Evolutionary conservation across 1,284 basidiomycete genomes (phyloP).

Genomic region (Acaromyces ingoldii): DNA sequence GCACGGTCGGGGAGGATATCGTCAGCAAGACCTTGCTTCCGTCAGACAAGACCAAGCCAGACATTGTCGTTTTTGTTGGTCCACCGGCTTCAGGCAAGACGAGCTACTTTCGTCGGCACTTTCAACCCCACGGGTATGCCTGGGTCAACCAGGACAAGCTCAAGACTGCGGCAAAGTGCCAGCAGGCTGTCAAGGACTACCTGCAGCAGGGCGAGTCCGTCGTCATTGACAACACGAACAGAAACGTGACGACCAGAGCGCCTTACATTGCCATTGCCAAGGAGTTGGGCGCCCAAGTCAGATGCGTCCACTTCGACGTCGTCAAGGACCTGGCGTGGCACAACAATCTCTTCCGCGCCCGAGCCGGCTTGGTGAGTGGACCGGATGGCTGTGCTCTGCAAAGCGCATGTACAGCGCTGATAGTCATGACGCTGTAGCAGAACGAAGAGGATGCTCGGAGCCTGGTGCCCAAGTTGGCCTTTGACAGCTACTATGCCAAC

Average conservation of each 20-base stretch:
- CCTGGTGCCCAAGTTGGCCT: constrained; percentile 4
- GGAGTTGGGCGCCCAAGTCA: constrained; percentile 6
- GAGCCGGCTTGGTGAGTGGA: constrained; percentile 3
- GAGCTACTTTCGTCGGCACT: constrained; percentile 68
- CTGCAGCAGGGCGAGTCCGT: constrained; percentile 54
- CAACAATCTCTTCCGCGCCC: constrained; percentile 9
- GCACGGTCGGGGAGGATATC: no score
- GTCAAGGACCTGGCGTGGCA: constrained; percentile 1
- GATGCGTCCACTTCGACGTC: constrained; percentile 12
- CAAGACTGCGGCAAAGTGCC: constrained; percentile 67
- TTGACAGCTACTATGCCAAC: constrained; percentile 4
- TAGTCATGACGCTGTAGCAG: background rate
- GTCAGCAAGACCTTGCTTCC: no score
- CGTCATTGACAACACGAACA: constrained; percentile 42
- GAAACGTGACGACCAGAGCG: constrained; percentile 17
- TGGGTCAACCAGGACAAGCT: constrained; percentile 56
- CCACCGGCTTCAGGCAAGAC: constrained; percentile 83
- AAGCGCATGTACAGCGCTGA: no score
- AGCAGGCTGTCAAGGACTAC: constrained; percentile 62
- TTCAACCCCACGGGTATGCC: constrained; percentile 65
- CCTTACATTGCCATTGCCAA: constrained; percentile 18
- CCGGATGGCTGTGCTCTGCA: no score
- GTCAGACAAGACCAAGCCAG: no score
- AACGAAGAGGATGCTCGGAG: background rate
- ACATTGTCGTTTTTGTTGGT: constrained; percentile 79